Evolutionary conservation across 202 grass and related monocot species (phyloP), one percentile per base, ranked within the genome.

Genomic region (Saccharum hybrid): DNA sequence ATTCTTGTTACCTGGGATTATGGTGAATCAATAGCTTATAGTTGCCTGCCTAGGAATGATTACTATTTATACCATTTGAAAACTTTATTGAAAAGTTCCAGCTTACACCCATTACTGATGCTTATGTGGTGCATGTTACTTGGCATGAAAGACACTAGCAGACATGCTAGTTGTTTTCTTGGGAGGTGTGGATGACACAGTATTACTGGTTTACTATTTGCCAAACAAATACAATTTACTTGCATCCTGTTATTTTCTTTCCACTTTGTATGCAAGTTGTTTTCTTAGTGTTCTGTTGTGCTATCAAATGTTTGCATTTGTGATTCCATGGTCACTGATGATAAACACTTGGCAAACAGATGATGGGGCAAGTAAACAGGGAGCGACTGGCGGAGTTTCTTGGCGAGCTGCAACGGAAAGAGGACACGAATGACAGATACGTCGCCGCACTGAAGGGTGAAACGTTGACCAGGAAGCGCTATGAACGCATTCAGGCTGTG

Each of bases 331-430:
- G n/a, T 70, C 34, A 66, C 75, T 82, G 82, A 65, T 46, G 19
- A 54, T 59, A 42, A 31, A 80, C 40, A 19, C 51, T 4, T 48
- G 52, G 6, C 2, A 62, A 83, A 63, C 85, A 96, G 96, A 94
- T 98, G 96, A 96, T 98, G 96, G 96, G 93, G 48, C 96, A 96
- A 92, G 82, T 92, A 34, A 96, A 96, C 66, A 90, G 82, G 45
- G 96, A 98, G 75, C 89, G 96, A 59, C 63, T 98, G 26, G 93
- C 96, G n/a, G 96, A 98, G 76, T 96, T 90, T 92, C 91, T 98
- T 14, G 91, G 96, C 14, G 96, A 98, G 80, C 83, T 98, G 72
- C 96, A 92, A 68, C 88, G 93, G 81, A 98, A 98, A 87, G 88
- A 96, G 75, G 89, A 98, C 83, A 98, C 89, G 2, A 98, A 96